Conservation (phyloP, 768 basidiomycete genomes). For the Arthromyces matolae region DNA sequence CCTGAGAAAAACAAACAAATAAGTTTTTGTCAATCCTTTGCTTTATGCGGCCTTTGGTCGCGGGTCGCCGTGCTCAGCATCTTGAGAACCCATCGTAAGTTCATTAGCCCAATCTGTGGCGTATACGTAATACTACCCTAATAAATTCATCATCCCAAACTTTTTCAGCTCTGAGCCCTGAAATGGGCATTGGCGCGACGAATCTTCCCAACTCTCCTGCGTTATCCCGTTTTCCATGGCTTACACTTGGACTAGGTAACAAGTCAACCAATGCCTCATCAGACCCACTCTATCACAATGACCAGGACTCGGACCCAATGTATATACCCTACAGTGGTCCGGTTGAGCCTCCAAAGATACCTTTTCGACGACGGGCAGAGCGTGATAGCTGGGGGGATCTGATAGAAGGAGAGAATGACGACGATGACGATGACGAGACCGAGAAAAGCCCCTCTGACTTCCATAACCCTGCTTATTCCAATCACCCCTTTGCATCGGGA, state of each 20-base stretch:
- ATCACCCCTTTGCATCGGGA: too few species aligned
- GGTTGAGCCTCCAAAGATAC: constrained; percentile 41
- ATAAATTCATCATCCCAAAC: too few species aligned
- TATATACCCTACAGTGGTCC: constrained; percentile 67
- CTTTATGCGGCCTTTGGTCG: too few species aligned
- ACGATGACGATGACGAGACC: too few species aligned
- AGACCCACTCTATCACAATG: constrained; percentile 7
- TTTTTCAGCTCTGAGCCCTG: too few species aligned
- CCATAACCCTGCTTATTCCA: constrained; percentile 28
- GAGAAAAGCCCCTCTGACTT: constrained; percentile 28
- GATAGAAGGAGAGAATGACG: constrained; percentile 24
- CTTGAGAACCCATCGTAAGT: too few species aligned
- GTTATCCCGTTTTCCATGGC: constrained; percentile 19
- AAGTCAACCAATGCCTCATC: constrained; percentile 11
- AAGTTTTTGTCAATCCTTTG: too few species aligned
- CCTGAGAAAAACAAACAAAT: too few species aligned
- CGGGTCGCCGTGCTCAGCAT: too few species aligned
- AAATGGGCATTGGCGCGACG: too few species aligned
- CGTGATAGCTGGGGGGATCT: constrained; percentile 43
- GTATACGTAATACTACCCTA: too few species aligned
- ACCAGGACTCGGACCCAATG: constrained; percentile 44
- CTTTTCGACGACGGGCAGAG: constrained; percentile 24
- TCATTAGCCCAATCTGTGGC: too few species aligned
- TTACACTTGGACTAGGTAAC: constrained; percentile 15
- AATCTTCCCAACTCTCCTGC: background rate